A percentile compares a stretch with the other conserved stretches of the same genome.
phyloP scores from a whole-genome alignment of 768 basidiomycete genomes.

The Xanthoconium purpureum region DNA sequence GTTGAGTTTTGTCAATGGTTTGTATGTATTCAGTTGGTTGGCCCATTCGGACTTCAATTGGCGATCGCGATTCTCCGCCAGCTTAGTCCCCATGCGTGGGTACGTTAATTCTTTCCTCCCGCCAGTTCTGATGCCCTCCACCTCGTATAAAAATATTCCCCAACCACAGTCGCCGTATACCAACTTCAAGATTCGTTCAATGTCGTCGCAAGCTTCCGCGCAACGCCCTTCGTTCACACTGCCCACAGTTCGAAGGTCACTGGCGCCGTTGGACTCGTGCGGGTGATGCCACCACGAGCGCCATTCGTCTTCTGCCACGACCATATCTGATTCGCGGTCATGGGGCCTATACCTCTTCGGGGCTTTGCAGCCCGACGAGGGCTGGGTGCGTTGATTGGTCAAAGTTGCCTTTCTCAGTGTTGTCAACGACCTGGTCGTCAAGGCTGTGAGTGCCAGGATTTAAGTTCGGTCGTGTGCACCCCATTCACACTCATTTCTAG shows the following conservation, averaged over 20 bases:
- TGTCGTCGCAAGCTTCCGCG: not conserved
- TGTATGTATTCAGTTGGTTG: too few species aligned
- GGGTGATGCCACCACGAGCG: not conserved
- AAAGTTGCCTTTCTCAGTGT: not conserved
- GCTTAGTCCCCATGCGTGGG: too few species aligned
- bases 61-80: too few species aligned
- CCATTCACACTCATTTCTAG: not conserved
- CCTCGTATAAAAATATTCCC: not conserved
- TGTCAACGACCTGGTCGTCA: not conserved
- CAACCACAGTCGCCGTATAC: not conserved
- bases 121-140: not conserved
- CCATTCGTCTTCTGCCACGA: not conserved
- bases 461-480: not conserved
- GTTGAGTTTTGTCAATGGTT: not conserved
- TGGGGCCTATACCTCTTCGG: not conserved
- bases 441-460: not conserved
- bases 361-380: not conserved
- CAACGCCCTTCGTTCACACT: not conserved
- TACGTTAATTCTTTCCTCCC: not conserved
- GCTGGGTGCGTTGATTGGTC: not conserved
- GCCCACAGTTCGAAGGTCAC: not conserved
- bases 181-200: not conserved
- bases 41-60: not conserved
- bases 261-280: not conserved
- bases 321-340: not conserved